Base-by-base conservation (phyloP, 768 basidiomycete genomes). In the Trametes villosa region DNA sequence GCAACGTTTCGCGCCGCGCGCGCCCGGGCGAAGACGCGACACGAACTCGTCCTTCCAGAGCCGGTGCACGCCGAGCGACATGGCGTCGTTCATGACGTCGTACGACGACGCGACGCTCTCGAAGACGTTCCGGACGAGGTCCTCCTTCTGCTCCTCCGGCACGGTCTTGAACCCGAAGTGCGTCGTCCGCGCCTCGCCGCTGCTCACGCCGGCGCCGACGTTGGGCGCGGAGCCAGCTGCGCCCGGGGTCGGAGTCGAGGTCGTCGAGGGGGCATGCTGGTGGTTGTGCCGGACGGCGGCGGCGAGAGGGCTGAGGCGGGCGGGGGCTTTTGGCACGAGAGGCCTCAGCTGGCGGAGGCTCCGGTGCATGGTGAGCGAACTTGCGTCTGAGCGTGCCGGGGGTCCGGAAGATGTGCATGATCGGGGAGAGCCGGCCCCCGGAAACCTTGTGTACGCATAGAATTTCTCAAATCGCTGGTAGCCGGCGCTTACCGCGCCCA, bases 21-120 rank as follows among this genome's bases (percentile, higher is more conserved):
- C 83, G 38, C 93, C 92, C 4, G 92, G 95, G 65, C 84, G 83
- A 61, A 98, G 75, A 0, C 81, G 76, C 1, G 86, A 82, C 27
- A 98, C 87, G 70, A 92, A 92, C 18, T 87, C 81, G 73, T 98
- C 95, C 76, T 98, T 99, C 97, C 97, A 99, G 24, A 99, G 78
- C 54, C 97, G 84, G 71, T 98, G 97, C 11, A 98, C 88, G 34
- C 97, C 97, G 62, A 98, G 76, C 3, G 97, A 98, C 74, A 95
- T 92, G n/a, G 95, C 93, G 71, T 98, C 97, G 80, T 99, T 99
- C 96, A 99, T 97, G 41, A 98, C 74, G 75, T 98, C 97, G 76
- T 99, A 99, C 45, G 84, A 89, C 34, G 92, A 89, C 42, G 97
- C 95, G 58, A 99, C 97, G 8, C 93, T 96, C 70, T 92, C 87